A percentile compares a stretch with the other conserved stretches of the same genome.
Conservation (phyloP, 441 rosid genomes). For the Erodium chrysanthum region DNA sequence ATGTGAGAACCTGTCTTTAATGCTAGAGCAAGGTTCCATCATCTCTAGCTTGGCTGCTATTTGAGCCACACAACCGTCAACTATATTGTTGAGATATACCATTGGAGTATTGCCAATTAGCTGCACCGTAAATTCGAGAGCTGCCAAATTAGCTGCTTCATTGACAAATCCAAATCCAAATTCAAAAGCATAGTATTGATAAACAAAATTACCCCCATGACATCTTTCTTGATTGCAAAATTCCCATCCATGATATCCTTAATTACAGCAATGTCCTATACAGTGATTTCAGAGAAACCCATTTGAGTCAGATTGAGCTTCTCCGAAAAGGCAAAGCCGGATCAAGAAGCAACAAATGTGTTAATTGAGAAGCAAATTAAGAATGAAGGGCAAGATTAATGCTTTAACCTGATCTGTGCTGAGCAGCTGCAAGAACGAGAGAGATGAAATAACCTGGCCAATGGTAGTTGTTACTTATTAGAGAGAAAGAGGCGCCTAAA, state of each 20-base stretch:
- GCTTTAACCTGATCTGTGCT: no score
- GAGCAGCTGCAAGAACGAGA: no score
- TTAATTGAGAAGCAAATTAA: no score
- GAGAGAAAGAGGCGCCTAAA: no score
- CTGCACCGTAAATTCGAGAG: slow-evolving; percentile 25
- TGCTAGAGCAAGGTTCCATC: slow-evolving; percentile 62
- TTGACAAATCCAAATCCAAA: not conserved
- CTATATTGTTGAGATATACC: slow-evolving; percentile 58
- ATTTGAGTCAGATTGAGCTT: no score
- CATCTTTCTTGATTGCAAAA: slow-evolving; percentile 49
- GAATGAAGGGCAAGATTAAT: no score
- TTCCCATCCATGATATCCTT: slow-evolving; percentile 35
- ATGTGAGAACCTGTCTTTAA: slow-evolving; percentile 47
- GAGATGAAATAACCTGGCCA: no score
- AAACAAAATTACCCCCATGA: slow-evolving; percentile 41
- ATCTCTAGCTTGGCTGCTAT: slow-evolving; percentile 69
- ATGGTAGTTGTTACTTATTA: no score
- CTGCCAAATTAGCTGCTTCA: not conserved
- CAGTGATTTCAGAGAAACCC: no score
- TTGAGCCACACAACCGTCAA: slow-evolving; percentile 61
- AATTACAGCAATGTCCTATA: no score
- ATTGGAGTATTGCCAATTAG: slow-evolving; percentile 62
- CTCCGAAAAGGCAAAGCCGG: no score
- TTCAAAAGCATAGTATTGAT: not conserved
- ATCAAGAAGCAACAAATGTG: no score